Base-by-base conservation (phyloP, 495 filamentous ascomycete species). In the Monascus purpureus region DNA sequence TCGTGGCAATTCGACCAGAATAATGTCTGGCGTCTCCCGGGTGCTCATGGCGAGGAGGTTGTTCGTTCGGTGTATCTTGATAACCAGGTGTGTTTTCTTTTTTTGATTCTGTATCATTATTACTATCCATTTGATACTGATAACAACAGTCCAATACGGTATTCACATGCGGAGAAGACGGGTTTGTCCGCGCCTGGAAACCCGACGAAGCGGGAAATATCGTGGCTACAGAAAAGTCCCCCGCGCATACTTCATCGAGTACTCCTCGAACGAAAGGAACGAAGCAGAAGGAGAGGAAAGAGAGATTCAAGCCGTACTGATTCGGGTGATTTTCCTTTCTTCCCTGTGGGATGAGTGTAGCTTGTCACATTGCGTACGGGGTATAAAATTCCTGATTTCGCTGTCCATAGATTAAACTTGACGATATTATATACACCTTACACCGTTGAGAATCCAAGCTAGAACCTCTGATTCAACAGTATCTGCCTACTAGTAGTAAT, bases 1-100 rank as follows among this genome's bases (percentile, higher is more conserved):
- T 47, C 60, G 6, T 92, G 81, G 78, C 54, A 48, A 6, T 59
- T 82, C 31, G 70, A 76, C 43, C 54, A 55, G n/a, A 66, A 68
- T 12, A 65, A 62, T 13, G 65, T 69, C 12, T 70, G 84, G 37
- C 72, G 70, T 8, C 53, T 93, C 15, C 66, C 68, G 1, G 82
- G 79, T 15, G 86, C 75, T 3, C 88, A 95, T 55, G 81, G 81
- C 1, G 74, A 75, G 15, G 87, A 96, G 42, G 68, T 95, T 30
- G 75, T 92, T 13, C 69, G 88, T 28, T 77, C 82, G 23, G 72
- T 93, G 27, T 78, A 70, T 54, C 59, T 88, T 25, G 68, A 80
- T 39, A 76, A 80, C 32, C 62, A 65, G 49, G 78, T 80, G 57
- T 39, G 64, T 53, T 28, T 4, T 17, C 6, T 30, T n/a, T 12